Base-by-base conservation (phyloP, 75 land plant species). In the Larix kaempferi region DNA sequence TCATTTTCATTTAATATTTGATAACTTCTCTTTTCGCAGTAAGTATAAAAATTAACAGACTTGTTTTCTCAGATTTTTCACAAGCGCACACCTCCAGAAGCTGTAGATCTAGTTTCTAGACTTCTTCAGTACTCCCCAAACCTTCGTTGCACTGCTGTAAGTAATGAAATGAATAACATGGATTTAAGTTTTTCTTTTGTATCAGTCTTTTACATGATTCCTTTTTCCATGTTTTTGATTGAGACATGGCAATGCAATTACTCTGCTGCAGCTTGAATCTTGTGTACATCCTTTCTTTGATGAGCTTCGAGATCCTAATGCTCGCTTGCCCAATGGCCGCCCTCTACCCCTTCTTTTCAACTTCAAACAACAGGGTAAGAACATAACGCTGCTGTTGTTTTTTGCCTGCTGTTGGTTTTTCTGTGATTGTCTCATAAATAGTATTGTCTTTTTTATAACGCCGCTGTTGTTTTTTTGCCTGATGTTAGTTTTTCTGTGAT, bases 281-380 rank as follows among this genome's bases (percentile, higher is more conserved):
- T 90, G 92, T 89, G 89, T 88, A 15, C 95, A 93, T 71, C 88
- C 88, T 6, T 93, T 93, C 81, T 93, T 93, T 78, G 93, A 93
- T 77, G 91, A 80, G 26, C 78, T 93, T 75, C 78, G 93, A 75
- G 89, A 91, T 55, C 93, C 93, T 10, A 87, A 86, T 76, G 76
- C 88, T 0, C 83, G 82, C 55, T 80, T 93, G 69, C 93, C 91
- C 25, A 91, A 83, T 80, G 93, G 93, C 0, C 81, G 71, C 25
- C 81, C 88, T 13, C 75, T 93, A 22, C 95, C 95, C 17, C 86
- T 93, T 61, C 57, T 93, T 29, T 93, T 91, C 78, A 76, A 93
- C 71, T 93, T 93, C 86, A 91, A 90, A 27, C 78, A 84, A 57
- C 77, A 88, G 88, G 95, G 95, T 59, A n/a, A 44, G 49, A 44